phyloP scores from a whole-genome alignment of 306 rosid genomes.

The Cicer arietinum region DNA sequence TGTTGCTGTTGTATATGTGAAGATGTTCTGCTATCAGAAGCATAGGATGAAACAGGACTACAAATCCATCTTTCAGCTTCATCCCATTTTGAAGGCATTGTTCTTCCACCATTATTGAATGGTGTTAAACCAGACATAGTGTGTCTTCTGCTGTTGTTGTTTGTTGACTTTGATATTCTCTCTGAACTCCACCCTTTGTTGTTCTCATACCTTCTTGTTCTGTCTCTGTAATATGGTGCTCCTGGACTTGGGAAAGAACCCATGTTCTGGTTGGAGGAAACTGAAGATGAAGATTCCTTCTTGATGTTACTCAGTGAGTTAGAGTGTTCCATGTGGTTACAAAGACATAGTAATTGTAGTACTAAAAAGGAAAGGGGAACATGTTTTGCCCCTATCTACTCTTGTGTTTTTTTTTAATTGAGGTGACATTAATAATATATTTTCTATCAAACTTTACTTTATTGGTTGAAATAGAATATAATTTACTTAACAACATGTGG shows the following conservation, averaged over 20 bases:
- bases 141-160: conserved; percentile 54
- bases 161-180: conserved; percentile 53
- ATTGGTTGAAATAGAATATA: too few relatives aligned
- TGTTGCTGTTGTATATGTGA: conserved; percentile 54
- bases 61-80: conserved; percentile 97
- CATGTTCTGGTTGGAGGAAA: conserved; percentile 45
- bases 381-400: conserved; percentile 17
- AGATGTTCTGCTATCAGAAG: conserved; percentile 47
- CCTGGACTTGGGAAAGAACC: conserved; percentile 56
- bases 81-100: conserved; percentile 92
- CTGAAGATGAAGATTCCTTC: conserved; percentile 55
- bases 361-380: conserved; percentile 18
- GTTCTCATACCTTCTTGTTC: conserved; percentile 31
- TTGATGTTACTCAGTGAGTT: conserved; percentile 50
- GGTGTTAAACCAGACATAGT: conserved; percentile 54
- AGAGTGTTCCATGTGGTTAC: conserved; percentile 17
- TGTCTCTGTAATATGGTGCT: conserved; percentile 57
- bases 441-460: too few relatives aligned
- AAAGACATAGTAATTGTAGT: not conserved
- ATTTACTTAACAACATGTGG: too few relatives aligned
- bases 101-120: conserved; percentile 66
- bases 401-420: not conserved
- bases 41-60: conserved; percentile 62
- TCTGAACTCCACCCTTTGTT: conserved; percentile 90
- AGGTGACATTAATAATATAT: not conserved